phyloP scores from a whole-genome alignment of 805 yeast genomes.

The Deakozyma indianensis region DNA sequence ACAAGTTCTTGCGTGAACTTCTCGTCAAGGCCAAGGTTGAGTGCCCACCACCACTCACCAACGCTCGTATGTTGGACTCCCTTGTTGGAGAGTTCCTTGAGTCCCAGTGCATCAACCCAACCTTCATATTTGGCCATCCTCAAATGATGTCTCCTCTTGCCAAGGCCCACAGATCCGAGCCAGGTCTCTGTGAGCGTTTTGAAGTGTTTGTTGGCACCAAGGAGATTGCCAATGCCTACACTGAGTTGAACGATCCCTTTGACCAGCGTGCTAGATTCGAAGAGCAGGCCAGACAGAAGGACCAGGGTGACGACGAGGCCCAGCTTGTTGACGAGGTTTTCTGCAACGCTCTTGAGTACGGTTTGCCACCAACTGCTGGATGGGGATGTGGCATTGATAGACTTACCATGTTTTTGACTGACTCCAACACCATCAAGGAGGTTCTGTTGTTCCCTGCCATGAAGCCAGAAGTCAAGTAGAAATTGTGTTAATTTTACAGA shows the following conservation, averaged over 20 bases:
- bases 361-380: slow-evolving; percentile 98
- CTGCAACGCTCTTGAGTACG: slow-evolving; percentile 96
- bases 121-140: slow-evolving; percentile 96
- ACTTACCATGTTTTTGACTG: slow-evolving; percentile 93
- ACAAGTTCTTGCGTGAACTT: slow-evolving; percentile 70
- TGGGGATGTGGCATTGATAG: slow-evolving; percentile 99
- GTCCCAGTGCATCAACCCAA: slow-evolving; percentile 90
- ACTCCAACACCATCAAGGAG: slow-evolving; percentile 94
- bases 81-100: slow-evolving; percentile 87
- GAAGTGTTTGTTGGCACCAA: slow-evolving; percentile 98
- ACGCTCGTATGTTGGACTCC: slow-evolving; percentile 98
- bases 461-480: slow-evolving; percentile 64
- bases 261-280: slow-evolving; percentile 96
- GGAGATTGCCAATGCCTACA: slow-evolving; percentile 96
- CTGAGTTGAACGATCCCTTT: slow-evolving; percentile 97
- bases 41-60: slow-evolving; percentile 85
- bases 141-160: slow-evolving; percentile 99
- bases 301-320: slow-evolving; percentile 98
- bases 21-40: slow-evolving; percentile 70
- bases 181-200: slow-evolving; percentile 95
- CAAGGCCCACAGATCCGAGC: slow-evolving; percentile 79
- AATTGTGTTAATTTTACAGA: no score
- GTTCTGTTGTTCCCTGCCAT: slow-evolving; percentile 96
- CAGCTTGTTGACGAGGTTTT: slow-evolving; percentile 92
- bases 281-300: slow-evolving; percentile 98